Evolutionary conservation across 352 stramenopile genomes (phyloP), one percentile per base, ranked within the genome.

Genomic region (Pythium monospermum): DNA sequence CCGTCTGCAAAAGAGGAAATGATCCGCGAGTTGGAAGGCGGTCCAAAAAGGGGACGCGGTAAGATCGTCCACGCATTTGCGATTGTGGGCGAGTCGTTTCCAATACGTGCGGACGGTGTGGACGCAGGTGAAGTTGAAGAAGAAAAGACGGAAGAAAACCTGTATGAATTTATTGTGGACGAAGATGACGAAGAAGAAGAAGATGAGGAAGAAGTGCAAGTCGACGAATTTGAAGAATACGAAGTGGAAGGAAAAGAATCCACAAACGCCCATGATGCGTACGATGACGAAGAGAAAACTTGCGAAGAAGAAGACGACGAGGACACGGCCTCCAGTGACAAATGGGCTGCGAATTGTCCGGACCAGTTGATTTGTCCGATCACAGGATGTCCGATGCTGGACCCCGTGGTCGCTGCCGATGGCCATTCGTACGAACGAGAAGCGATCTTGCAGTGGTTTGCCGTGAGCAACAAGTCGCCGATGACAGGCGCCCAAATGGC

Each of bases 401-500:
- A 99, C 61, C 96, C 96, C 5, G 96, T 99, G 19, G 91, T 98
- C 8, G 93, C 94, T 36, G 87, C 87, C 6, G 96, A 99, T 64
- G 96, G 96, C n/a, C 93, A 98, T 61, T 98, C 94, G 21, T 99
- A 99, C 70, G 96, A 99, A 47, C 78, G 94, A 19, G 73, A 79
- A 39, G 95, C 94, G 6, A 98, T 99, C 57, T 47, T 79, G 61
- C 72, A 87, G 26, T 99, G 96, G 95, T 85, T 99, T 28, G 75
- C 80, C 32, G 96, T 70, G 19, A 80, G 84, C 40, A 64, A 83
- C 49, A 91, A 80, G 16, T 93, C 83, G 16, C 84, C 84, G 4
- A 78, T 90, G 68, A 94, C 83, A 1, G 80, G 80, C 23, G 75
- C 71, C 59, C 62, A 76, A 46, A 85, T 94, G 50, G 54, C 64